phyloP scores from a whole-genome alignment of 179 eudicot genomes.

The Drosera spatulata region DNA sequence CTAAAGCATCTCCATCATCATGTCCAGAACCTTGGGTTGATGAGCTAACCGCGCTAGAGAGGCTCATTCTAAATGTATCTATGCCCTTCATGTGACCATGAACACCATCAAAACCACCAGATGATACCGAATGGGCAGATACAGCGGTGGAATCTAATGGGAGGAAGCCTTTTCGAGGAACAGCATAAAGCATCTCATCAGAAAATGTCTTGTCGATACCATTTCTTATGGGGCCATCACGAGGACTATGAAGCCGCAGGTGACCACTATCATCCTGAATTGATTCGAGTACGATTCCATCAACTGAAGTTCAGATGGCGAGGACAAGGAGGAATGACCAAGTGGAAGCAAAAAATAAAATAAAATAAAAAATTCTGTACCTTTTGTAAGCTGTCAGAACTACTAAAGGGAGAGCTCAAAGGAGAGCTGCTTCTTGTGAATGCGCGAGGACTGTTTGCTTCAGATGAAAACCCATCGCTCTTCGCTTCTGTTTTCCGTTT shows the following conservation, averaged over 20 bases:
- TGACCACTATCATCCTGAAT: slow-evolving; percentile 77
- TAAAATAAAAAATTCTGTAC: slow-evolving; percentile 17
- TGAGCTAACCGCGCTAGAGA: slow-evolving; percentile 98
- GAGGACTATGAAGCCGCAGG: slow-evolving; percentile 77
- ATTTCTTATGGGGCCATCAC: slow-evolving; percentile 81
- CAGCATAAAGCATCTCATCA: slow-evolving; percentile 58
- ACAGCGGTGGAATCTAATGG: slow-evolving; percentile 58
- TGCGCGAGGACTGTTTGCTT: slow-evolving; percentile 93
- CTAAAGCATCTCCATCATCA: slow-evolving; percentile 92
- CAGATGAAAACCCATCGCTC: slow-evolving; percentile 92
- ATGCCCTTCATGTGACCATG: slow-evolving; percentile 72
- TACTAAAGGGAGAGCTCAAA: slow-evolving; percentile 73
- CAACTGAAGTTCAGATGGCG: slow-evolving; percentile 3
- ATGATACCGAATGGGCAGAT: slow-evolving; percentile 79
- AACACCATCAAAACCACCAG: slow-evolving; percentile 76
- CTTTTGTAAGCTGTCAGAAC: slow-evolving; percentile 70
- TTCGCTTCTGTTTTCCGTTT: slow-evolving; percentile 97
- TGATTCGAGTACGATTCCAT: slow-evolving; percentile 7
- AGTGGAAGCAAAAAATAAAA: background rate
- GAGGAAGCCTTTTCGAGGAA: slow-evolving; percentile 68
- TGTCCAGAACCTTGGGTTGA: slow-evolving; percentile 99
- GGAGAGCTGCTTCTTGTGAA: slow-evolving; percentile 91
- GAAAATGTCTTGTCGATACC: slow-evolving; percentile 72
- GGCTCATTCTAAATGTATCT: slow-evolving; percentile 88
- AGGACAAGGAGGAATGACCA: background rate